Evolutionary conservation across 164 flowering plant genomes (phyloP), one percentile per base, ranked within the genome.

Genomic region (Platanus orientalis): DNA sequence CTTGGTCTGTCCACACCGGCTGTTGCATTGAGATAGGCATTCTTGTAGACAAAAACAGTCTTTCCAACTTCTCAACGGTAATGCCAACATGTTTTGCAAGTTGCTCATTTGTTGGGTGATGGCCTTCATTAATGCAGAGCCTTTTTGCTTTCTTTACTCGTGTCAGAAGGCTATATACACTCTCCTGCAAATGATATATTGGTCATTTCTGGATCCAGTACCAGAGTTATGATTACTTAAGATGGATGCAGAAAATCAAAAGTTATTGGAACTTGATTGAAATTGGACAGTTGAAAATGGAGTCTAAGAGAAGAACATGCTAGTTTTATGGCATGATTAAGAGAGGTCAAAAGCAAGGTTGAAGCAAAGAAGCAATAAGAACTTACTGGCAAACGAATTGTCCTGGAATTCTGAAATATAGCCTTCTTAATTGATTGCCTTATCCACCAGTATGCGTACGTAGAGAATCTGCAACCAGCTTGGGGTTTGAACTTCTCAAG

Each of bases 371-470:
- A 55, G 64, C 53, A 50, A 36, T 54, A 4, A n/a, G 53, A 61
- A 20, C 58, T 79, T 82, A 94, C 99, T 61, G 97, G 96, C 66
- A 94, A 73, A 64, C 96, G 96, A 48, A 91, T 83, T 23, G 81
- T 80, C 75, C 95, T 84, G 19, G 96, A 88, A 65, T 86, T 80
- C 54, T 78, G 86, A 78, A 79, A 80, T 67, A 91, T 76, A 44
- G 88, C 86, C 80, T 75, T 86, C 73, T 83, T 80, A 62, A 91
- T 68, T 19, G 83, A 27, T 62, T 89, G 96, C 74, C 90, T 81
- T 63, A 94, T 83, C 99, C 99, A 91, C 96, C 93, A 94, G 69
- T 89, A 91, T 0, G 99, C 92, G 76, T 94, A 94, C 34, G 89
- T 76, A 27, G 85, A 78, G 76, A 94, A 91, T 75, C 97, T 77